These are phyloP conservation scores for Saccharata proteae DNA, from an alignment of 2,329 filamentous ascomycete species.

Conservation along the genomic window DNA sequence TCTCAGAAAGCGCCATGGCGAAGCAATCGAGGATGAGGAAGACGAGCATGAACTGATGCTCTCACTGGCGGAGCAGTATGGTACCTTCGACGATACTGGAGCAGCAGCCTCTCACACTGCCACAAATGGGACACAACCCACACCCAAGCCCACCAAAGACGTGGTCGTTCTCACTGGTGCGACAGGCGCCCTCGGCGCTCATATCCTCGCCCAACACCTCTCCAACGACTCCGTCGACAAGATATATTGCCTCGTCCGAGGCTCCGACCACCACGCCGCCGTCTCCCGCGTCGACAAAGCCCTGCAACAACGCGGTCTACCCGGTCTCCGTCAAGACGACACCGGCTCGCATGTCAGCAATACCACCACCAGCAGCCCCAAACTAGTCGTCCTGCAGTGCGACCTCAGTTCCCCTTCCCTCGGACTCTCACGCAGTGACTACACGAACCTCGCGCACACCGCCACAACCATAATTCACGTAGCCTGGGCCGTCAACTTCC, in stretches of 20 bases:
- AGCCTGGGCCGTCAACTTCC: conserved; percentile 56
- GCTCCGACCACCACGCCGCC: conserved; percentile 29
- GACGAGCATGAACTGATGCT: conserved; percentile 32
- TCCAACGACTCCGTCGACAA: conserved; percentile 25
- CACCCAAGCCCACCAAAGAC: neutral
- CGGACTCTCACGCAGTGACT: conserved; percentile 33
- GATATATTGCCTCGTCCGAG: conserved; percentile 48
- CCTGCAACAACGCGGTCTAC: conserved; percentile 26
- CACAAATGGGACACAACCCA: neutral
- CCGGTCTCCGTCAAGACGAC: conserved; percentile 13
- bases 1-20: conserved; percentile 26
- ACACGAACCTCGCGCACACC: conserved; percentile 29
- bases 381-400: conserved; percentile 36
- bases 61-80: conserved; percentile 36
- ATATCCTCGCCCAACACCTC: conserved; percentile 37
- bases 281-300: conserved; percentile 33
- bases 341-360: too few species aligned
- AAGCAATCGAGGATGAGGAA: conserved; percentile 17
- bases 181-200: conserved; percentile 40
- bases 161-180: conserved; percentile 34
- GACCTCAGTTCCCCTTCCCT: conserved; percentile 36
- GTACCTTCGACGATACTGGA: conserved; percentile 29
- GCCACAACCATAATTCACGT: conserved; percentile 47
- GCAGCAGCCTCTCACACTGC: conserved; percentile 10
- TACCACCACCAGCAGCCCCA: conserved; percentile 18